Conservation (phyloP, 2,329 filamentous ascomycete species). For the Colletotrichum noveboracense region DNA sequence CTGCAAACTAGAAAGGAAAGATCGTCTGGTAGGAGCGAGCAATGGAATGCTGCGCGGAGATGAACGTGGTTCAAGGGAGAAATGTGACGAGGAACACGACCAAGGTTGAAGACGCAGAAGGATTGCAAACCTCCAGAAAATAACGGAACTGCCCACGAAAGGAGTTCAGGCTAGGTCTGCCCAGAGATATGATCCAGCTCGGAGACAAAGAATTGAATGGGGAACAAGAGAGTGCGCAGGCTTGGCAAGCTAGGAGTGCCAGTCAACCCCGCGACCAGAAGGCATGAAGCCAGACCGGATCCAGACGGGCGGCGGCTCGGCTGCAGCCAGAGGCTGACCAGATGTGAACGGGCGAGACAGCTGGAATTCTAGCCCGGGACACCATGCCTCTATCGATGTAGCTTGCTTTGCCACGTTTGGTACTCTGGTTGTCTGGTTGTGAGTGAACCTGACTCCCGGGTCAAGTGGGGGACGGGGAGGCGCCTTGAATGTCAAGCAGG, state of each 20-base stretch:
- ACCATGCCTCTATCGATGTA: constrained; percentile 1
- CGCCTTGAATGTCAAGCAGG: background rate
- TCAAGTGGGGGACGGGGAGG: background rate
- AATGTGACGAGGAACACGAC: background rate
- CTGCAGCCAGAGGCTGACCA: background rate
- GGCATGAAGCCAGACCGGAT: constrained; percentile 2
- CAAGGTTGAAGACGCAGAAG: background rate
- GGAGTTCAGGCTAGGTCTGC: background rate
- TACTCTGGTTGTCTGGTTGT: background rate
- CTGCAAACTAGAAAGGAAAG: background rate
- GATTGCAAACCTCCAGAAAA: background rate
- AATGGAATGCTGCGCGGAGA: background rate
- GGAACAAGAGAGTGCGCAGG: background rate
- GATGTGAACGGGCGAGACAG: background rate
- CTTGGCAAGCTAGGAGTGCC: background rate
- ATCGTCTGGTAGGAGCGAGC: background rate
- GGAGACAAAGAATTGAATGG: background rate
- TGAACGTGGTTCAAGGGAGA: background rate
- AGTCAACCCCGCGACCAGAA: background rate
- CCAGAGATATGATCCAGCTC: background rate
- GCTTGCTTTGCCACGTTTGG: background rate
- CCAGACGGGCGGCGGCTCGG: background rate
- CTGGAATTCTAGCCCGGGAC: background rate
- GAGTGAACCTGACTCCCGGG: background rate
- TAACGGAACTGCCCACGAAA: background rate